Percentiles rank a stretch among this genome's conserved stretches.
phyloP scores from a whole-genome alignment of 1,284 basidiomycete genomes.

The Apiotrichum gracile region DNA sequence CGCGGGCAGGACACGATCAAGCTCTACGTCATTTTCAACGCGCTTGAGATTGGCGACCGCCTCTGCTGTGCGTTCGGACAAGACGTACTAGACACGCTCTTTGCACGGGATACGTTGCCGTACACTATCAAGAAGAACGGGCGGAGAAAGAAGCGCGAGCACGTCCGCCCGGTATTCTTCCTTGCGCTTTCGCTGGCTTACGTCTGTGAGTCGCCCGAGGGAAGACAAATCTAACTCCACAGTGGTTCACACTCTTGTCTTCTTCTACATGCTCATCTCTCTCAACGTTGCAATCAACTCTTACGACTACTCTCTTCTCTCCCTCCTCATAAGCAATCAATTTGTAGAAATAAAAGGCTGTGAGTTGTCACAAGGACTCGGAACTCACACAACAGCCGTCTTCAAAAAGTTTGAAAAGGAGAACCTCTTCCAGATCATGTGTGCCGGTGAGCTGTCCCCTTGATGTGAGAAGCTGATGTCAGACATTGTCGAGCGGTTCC shows the following conservation, averaged over 20 bases:
- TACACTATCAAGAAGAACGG: constrained; percentile 19
- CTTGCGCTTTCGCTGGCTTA: constrained; percentile 80
- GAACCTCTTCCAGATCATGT: constrained; percentile 98
- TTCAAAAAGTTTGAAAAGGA: constrained; percentile 99
- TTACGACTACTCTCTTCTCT: constrained; percentile 92
- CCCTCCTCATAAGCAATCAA: constrained; percentile 92
- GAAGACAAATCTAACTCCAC: not conserved
- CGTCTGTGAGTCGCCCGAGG: constrained; percentile 56
- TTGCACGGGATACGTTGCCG: constrained; percentile 71
- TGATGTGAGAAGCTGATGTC: not conserved
- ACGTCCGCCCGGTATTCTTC: constrained; percentile 68
- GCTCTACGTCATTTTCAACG: constrained; percentile 98
- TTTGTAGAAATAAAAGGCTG: constrained; percentile 99
- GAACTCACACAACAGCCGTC: constrained; percentile 52
- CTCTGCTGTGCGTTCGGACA: constrained; percentile 96
- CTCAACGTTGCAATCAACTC: constrained; percentile 98
- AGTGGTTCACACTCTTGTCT: constrained; percentile 89
- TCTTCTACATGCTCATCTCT: constrained; percentile 92
- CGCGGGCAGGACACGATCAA: constrained; percentile 99
- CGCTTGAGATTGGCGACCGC: constrained; percentile 93
- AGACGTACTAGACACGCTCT: constrained; percentile 93
- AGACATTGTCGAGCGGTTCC: constrained; percentile 99
- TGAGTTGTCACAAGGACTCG: constrained; percentile 24
- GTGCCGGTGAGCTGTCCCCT: constrained; percentile 61
- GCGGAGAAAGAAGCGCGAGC: constrained; percentile 39